Conservation (phyloP, 2,329 filamentous ascomycete genomes). For the Colletotrichum sp. region DNA sequence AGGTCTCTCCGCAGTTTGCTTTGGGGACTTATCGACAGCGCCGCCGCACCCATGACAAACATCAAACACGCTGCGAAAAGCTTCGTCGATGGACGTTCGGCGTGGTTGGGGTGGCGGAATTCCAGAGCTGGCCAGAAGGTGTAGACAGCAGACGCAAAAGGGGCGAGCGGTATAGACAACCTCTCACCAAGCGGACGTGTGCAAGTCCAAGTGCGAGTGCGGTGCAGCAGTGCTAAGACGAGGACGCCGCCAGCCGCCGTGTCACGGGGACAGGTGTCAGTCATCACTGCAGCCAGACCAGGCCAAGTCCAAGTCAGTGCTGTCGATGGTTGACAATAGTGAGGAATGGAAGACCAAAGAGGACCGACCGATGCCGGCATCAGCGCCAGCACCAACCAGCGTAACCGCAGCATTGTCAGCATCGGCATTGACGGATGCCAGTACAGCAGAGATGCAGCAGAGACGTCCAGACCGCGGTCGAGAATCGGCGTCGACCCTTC, state of each 20-base stretch:
- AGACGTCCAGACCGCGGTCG: neutral
- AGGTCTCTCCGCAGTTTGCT: neutral
- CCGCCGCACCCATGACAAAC: neutral
- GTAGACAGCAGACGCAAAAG: neutral
- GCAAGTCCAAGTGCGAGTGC: neutral
- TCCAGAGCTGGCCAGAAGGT: neutral
- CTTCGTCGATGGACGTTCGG: neutral
- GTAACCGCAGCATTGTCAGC: neutral
- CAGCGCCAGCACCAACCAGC: neutral
- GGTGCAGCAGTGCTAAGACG: neutral
- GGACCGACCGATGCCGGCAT: constrained; percentile 5
- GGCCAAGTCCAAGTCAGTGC: constrained; percentile 1
- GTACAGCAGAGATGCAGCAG: neutral
- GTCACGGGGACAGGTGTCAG: neutral
- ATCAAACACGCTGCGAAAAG: constrained; percentile 12
- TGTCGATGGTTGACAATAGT: neutral
- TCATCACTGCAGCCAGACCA: neutral
- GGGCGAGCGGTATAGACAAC: neutral
- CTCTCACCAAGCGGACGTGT: neutral
- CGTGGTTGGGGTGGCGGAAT: neutral
- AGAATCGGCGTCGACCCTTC: neutral
- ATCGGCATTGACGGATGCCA: neutral
- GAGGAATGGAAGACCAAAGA: neutral
- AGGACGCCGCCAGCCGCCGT: neutral
- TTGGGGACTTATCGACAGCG: neutral